Evolutionary conservation across 2,329 filamentous ascomycete species (phyloP), one percentile per base, ranked within the genome.

Genomic region (Fusarium bulbicola): DNA sequence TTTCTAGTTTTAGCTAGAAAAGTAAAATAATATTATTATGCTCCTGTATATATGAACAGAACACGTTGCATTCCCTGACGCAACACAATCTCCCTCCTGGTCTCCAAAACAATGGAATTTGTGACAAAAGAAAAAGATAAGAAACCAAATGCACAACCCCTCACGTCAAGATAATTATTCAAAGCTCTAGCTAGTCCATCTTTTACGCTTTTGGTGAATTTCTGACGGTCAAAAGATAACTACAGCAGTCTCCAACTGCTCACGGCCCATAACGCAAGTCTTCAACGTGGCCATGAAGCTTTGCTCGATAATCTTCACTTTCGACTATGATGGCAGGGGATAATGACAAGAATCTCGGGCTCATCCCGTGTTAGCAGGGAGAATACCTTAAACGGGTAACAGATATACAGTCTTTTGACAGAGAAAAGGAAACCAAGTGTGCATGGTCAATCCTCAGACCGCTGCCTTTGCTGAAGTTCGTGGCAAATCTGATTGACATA

Each of bases 371-470:
- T 45, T 9, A 8, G 11, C 21, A 24, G 14, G 14, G 14, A 11
- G 1, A 42, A 1, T 16, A 24, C 1, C 9, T 0, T 3, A 11
- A 43, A 1, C 2, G 14, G 40, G 6, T 7, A 24, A 24, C 8
- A 43, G 1, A 24, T 18, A 24, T 18, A 0, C 4, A 5, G n/a
- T 18, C n/a, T 24, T 24, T 24, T 11, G 10, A 18, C 2, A 8
- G 6, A 43, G 6, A 24, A 24, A 43, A 42, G 15, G n/a, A 24
- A 24, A 18, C 15, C 6, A 12, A 5, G 4, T 24, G n/a, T 24
- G 11, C 5, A 42, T 24, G 6, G 5, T 13, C 13, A 46, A 21
- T 9, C 14, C 20, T 47, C 14, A 12, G 26, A 47, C 14, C 4
- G 26, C 20, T 47, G 26, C 26, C 20, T n/a, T 47, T 30, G 7